phyloP scores from a whole-genome alignment of 768 basidiomycete species.

The Hirschioporus abietinus region DNA sequence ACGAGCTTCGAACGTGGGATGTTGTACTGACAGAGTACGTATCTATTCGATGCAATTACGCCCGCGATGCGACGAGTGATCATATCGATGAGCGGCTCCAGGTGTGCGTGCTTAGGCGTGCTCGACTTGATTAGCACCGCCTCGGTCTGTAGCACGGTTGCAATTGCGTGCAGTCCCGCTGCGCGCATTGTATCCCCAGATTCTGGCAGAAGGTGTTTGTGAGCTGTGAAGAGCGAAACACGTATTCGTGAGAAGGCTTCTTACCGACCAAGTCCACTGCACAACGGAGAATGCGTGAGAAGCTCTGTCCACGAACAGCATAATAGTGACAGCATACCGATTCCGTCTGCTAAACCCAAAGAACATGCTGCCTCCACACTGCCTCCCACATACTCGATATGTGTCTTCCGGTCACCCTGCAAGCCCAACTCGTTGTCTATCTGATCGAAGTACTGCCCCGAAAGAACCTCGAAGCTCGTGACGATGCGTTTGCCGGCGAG shows the following conservation, averaged over 20 bases:
- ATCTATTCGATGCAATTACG: constrained; percentile 81
- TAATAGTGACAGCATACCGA: constrained; percentile 50
- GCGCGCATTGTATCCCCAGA: constrained; percentile 99
- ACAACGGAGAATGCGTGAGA: not conserved
- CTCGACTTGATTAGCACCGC: constrained; percentile 89
- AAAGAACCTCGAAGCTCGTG: constrained; percentile 90
- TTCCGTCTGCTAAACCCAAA: constrained; percentile 93
- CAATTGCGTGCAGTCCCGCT: constrained; percentile 90
- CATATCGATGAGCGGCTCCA: constrained; percentile 63
- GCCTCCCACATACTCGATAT: constrained; percentile 93
- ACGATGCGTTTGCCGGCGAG: constrained; percentile 91
- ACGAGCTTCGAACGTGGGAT: constrained; percentile 59
- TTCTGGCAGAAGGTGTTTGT: constrained; percentile 42
- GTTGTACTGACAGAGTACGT: constrained; percentile 92
- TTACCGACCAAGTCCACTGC: constrained; percentile 91
- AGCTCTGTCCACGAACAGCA: not conserved
- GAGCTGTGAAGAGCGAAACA: not conserved
- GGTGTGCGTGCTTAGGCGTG: constrained; percentile 54
- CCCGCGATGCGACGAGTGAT: constrained; percentile 88
- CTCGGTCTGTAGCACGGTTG: constrained; percentile 79
- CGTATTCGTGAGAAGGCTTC: constrained; percentile 21
- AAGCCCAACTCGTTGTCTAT: constrained; percentile 53
- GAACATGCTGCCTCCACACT: constrained; percentile 98
- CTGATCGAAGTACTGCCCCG: constrained; percentile 67
- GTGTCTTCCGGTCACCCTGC: constrained; percentile 56